Percentiles rank a stretch among this genome's conserved stretches.
Evolutionary conservation across 2,329 filamentous ascomycete genomes (phyloP).

Genomic region (Sporothrix euskadiensis): DNA sequence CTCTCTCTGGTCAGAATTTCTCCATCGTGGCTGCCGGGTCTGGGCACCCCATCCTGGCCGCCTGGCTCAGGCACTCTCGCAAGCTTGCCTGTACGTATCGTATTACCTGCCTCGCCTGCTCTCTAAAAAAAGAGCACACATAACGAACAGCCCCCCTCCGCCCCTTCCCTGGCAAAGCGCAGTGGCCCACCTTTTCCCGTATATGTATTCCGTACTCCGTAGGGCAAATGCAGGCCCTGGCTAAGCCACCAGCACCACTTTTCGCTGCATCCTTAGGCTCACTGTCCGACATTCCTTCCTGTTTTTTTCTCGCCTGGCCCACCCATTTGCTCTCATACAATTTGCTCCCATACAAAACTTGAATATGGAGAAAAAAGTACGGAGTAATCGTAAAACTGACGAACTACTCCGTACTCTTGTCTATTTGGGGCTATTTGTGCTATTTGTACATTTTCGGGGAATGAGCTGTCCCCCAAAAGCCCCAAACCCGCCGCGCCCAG

Average conservation of each 20-base stretch:
- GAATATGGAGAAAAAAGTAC: slow-evolving; percentile 3
- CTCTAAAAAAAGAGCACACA: slow-evolving; percentile 19
- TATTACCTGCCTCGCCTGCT: background rate
- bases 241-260: slow-evolving; percentile 30
- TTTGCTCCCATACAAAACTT: background rate
- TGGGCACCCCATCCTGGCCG: slow-evolving; percentile 1
- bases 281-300: slow-evolving; percentile 23
- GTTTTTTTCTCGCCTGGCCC: slow-evolving; percentile 3
- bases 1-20: background rate
- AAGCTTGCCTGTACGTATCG: background rate
- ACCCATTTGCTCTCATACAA: background rate
- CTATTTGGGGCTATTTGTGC: background rate
- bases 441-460: background rate
- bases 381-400: too few species aligned
- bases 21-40: slow-evolving; percentile 4
- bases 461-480: background rate
- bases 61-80: background rate
- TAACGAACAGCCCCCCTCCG: slow-evolving; percentile 16
- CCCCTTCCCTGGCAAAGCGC: slow-evolving; percentile 12
- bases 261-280: slow-evolving; percentile 21
- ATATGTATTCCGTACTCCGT: background rate
- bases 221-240: slow-evolving; percentile 22
- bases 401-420: background rate
- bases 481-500: background rate
- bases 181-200: slow-evolving; percentile 13